Percentiles rank a stretch among this genome's conserved stretches.
phyloP scores from a whole-genome alignment of 2,329 filamentous ascomycete genomes.

The Lecanicillium sp. region DNA sequence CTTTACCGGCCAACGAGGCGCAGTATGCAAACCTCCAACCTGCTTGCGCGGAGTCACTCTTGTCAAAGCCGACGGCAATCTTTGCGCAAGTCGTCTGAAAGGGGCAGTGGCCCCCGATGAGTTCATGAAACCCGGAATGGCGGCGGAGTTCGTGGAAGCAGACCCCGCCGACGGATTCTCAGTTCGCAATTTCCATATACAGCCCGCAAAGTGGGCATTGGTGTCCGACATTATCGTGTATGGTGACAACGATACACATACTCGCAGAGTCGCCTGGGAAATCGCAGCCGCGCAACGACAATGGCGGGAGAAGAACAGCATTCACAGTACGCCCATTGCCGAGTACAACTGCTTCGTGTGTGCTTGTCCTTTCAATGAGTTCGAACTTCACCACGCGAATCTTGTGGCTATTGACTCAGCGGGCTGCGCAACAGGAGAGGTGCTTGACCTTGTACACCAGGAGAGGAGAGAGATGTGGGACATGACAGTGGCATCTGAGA shows the following conservation, averaged over 20 bases:
- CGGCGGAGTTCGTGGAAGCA: constrained; percentile 65
- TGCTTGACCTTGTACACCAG: constrained; percentile 83
- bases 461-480: constrained; percentile 87
- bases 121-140: constrained; percentile 49
- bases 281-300: constrained; percentile 69
- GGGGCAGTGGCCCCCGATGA: constrained; percentile 80
- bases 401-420: constrained; percentile 68
- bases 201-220: constrained; percentile 78
- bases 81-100: constrained; percentile 69
- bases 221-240: constrained; percentile 92
- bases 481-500: constrained; percentile 87
- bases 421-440: constrained; percentile 65
- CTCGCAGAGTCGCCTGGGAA: constrained; percentile 56
- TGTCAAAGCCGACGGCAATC: constrained; percentile 81
- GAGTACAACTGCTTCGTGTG: constrained; percentile 81
- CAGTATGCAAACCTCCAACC: constrained; percentile 57
- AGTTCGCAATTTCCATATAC: constrained; percentile 95
- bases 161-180: constrained; percentile 90
- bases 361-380: constrained; percentile 55
- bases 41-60: constrained; percentile 77
- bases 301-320: constrained; percentile 61
- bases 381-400: constrained; percentile 62
- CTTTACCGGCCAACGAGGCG: constrained; percentile 70
- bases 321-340: constrained; percentile 45
- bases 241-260: constrained; percentile 58